Conservation (phyloP, 768 basidiomycete genomes). For the Tulasnella sp. region DNA sequence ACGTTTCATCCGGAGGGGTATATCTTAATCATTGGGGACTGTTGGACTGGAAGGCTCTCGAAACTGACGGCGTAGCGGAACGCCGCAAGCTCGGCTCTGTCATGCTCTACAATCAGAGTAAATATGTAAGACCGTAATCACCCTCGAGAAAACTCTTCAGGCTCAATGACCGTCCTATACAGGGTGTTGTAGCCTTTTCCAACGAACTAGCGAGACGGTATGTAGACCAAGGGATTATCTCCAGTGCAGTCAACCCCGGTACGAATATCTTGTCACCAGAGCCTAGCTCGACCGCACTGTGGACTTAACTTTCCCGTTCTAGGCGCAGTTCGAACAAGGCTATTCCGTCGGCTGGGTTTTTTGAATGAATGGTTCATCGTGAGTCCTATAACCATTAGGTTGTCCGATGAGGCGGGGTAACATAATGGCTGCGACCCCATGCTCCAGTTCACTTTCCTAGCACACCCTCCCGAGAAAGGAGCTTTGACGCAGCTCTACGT, state of each 20-base stretch:
- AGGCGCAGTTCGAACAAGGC: background rate
- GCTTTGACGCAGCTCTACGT: constrained; percentile 21
- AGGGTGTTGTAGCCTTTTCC: constrained; percentile 32
- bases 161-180: background rate
- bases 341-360: background rate
- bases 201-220: constrained; percentile 36
- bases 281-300: background rate
- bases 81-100: constrained; percentile 20
- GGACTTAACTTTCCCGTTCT: background rate
- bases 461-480: background rate
- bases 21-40: background rate
- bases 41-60: constrained; percentile 15
- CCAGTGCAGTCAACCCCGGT: constrained; percentile 35
- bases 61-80: background rate
- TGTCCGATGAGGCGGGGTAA: background rate
- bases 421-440: background rate
- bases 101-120: constrained; percentile 28
- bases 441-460: background rate
- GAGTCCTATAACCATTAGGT: background rate
- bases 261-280: background rate
- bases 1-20: constrained; percentile 25
- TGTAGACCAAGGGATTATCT: constrained; percentile 30
- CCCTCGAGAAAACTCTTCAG: background rate
- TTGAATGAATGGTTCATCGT: background rate
- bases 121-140: constrained; percentile 19